Evolutionary conservation across 1,284 basidiomycete genomes (phyloP), one percentile per base, ranked within the genome.

Genomic region (Ganoderma boninense): DNA sequence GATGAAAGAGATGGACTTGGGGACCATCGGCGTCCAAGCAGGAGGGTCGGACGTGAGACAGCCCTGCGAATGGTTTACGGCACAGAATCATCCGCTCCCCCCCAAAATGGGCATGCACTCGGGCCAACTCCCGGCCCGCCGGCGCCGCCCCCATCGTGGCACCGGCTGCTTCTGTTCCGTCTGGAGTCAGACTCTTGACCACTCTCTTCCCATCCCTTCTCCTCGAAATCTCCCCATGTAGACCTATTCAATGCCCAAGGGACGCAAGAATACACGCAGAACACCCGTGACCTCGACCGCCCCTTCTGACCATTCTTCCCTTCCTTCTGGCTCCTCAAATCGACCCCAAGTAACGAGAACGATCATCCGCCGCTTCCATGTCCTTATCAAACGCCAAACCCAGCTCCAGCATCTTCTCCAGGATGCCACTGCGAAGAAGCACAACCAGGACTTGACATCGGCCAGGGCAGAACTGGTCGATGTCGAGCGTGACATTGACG

Each of bases 361-460:
- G 11, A 80, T 90, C 74, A 94, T 94, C 73, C 87, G 91, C 56
- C 84, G 83, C 67, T 94, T 92, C 75, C 92, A 94, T 77, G 84
- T 90, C 49, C 83, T 94, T 49, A 80, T 92, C 72, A 94, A 92
- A 79, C 84, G 82, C 64, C 86, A 87, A 75, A 76, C 84, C 4
- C 87, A 88, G 68, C 81, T 93, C 3, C 77, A 77, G 82, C 79
- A 77, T 75, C 66, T 67, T 64, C 62, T 69, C 66, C 65, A 56
- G 14, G 23, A 43, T 29, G 42, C 4, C 13, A 11, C 23, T 43
- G 20, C 26, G 23, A 62, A 43, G 26, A 67, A 73, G 49, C n/a
- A 69, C 69, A 42, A 23, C 32, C 40, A 35, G 23, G 71, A 70
- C 35, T 73, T 23, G 67, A 76, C 72, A 64, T 71, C 13, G 66